Evolutionary conservation across 108 stramenopile species (phyloP), one percentile per base, ranked within the genome.

Genomic region (Fistulifera pelliculosa): DNA sequence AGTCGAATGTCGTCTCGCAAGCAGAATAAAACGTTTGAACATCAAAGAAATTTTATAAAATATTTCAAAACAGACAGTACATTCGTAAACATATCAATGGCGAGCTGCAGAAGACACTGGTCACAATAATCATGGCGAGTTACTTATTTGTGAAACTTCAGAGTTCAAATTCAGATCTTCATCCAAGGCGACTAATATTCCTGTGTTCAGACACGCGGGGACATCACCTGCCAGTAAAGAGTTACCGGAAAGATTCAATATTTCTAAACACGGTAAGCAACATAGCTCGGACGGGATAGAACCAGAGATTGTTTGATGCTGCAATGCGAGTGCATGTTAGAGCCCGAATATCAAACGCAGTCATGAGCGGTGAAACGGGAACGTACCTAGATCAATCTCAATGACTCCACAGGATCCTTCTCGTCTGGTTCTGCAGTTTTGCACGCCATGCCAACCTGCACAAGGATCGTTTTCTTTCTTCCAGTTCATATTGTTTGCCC

Each of bases 251-350:
- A 57, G 41, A 25, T 42, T 22, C 12, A 57, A 41, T 22, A 12
- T 44, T 42, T 21, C 15, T 18, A 57, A 40, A 17, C 39, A 23
- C 10, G 38, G 19, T 2, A 57, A 26, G 43, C 56, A 57, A 44
- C 56, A 57, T 2, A 57, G 18, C 21, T 57, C 56, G 16, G 41
- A 23, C 42, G 56, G 56, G 11, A 44, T 25, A 16, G 17, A 12
- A 1, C 56, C 56, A 6, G 12, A 57, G 25, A 23, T 40, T 35
- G 24, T 57, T 57, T 12, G 17, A 23, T 6, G 15, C 56, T 57
- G 56, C 6, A 42, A 16, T 7, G 38, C 5, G 42, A 35, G 8
- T 3, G 8, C 8, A 8, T 8, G 31, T 35, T 35, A 35, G 31
- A 35, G 8, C 31, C 3, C 31, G 31, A 35, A 35, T 8, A 35